phyloP scores from a whole-genome alignment of 2,329 filamentous ascomycete genomes.

The Aureobasidium zeae region DNA sequence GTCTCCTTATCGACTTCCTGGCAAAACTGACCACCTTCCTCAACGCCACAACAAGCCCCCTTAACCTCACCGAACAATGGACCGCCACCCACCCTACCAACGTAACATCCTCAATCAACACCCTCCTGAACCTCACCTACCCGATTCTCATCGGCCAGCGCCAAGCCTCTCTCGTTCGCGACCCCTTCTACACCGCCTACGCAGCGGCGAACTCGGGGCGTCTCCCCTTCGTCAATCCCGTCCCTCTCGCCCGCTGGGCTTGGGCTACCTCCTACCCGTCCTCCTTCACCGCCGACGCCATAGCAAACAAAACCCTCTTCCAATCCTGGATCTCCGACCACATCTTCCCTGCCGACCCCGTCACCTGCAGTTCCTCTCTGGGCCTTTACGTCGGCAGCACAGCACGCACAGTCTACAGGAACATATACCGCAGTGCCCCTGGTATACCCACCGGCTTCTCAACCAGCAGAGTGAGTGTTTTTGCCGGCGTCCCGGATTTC shows the following conservation, averaged over 20 bases:
- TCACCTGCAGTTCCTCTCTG: constrained; percentile 42
- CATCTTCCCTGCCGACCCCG: constrained; percentile 34
- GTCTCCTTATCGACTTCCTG: constrained; percentile 36
- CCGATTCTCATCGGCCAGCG: constrained; percentile 40
- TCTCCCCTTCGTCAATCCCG: constrained; percentile 42
- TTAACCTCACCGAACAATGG: constrained; percentile 32
- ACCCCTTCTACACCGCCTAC: constrained; percentile 44
- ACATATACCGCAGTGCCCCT: constrained; percentile 37
- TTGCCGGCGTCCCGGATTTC: constrained; percentile 40
- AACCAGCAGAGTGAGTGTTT: constrained; percentile 39
- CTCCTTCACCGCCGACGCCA: constrained; percentile 34
- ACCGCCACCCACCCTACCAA: constrained; percentile 27
- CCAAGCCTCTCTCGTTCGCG: constrained; percentile 38
- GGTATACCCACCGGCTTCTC: constrained; percentile 40
- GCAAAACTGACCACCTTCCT: constrained; percentile 37
- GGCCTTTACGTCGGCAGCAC: constrained; percentile 40
- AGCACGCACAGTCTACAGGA: constrained; percentile 37
- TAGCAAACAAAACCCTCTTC: constrained; percentile 43
- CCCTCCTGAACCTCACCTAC: constrained; percentile 38
- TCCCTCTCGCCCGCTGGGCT: constrained; percentile 40
- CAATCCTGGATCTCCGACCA: constrained; percentile 40
- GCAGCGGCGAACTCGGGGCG: constrained; percentile 38
- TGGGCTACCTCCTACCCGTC: constrained; percentile 36
- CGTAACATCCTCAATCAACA: constrained; percentile 26
- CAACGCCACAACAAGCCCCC: constrained; percentile 29